A percentile compares a stretch with the other conserved stretches of the same genome.
Evolutionary conservation across 2,329 filamentous ascomycete genomes (phyloP).

Genomic region (Thielaviopsis populi): DNA sequence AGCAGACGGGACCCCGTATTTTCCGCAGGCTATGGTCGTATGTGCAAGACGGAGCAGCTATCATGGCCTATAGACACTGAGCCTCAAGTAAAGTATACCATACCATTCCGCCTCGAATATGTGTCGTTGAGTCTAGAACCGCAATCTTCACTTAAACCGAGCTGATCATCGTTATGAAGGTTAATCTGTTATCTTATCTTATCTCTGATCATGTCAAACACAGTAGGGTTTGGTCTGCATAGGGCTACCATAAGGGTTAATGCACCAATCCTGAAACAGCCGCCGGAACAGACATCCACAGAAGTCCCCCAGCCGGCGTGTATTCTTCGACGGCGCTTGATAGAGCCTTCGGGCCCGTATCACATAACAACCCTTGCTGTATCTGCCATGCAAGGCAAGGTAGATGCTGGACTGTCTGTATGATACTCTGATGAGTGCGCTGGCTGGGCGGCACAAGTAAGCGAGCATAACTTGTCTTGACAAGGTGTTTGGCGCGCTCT

Average conservation of each 20-base stretch:
- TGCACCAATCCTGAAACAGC: slow-evolving; percentile 4
- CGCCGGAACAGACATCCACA: not conserved
- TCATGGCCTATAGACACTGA: not conserved
- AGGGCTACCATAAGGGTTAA: not conserved
- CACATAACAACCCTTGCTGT: not conserved
- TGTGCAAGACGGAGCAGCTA: rapidly evolving
- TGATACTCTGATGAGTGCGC: not conserved
- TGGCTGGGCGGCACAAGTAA: not conserved
- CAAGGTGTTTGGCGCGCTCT: not conserved
- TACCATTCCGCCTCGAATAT: too few relatives aligned
- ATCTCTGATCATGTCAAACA: not conserved
- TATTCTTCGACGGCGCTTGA: not conserved
- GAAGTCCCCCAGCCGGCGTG: not conserved
- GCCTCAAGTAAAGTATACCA: too few relatives aligned
- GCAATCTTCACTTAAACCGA: not conserved
- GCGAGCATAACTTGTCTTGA: not conserved
- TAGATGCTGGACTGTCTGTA: not conserved
- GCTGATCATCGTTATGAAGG: not conserved
- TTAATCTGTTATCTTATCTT: not conserved
- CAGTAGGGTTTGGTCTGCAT: not conserved
- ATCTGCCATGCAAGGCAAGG: not conserved
- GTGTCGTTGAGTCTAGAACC: not conserved
- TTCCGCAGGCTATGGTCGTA: not conserved
- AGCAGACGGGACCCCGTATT: not conserved
- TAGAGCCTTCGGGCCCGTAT: not conserved